phyloP scores from a whole-genome alignment of 345 rosid genomes.

The Alliaria petiolata region DNA sequence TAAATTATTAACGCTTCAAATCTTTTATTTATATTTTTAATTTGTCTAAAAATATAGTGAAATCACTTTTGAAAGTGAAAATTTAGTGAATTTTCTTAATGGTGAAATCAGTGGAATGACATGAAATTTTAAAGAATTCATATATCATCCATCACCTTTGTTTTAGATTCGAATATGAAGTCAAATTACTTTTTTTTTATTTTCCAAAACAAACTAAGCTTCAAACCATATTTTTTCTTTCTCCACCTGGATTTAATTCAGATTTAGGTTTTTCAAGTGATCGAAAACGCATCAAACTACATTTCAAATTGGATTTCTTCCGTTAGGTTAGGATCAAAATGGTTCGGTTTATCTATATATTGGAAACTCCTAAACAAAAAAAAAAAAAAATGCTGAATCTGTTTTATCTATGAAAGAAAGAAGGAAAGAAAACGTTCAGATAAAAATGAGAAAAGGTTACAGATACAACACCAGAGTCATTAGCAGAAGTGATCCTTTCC shows the following conservation, averaged over 20 bases:
- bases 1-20: too few relatives aligned
- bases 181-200: background rate
- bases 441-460: slow-evolving; percentile 15
- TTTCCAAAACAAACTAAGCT: background rate
- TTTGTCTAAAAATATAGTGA: too few relatives aligned
- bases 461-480: slow-evolving; percentile 14
- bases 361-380: background rate
- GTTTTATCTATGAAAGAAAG: background rate
- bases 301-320: background rate
- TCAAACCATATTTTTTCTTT: too few relatives aligned
- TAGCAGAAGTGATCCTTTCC: slow-evolving; percentile 6
- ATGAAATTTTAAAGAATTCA: too few relatives aligned
- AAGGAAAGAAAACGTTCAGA: background rate
- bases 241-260: too few relatives aligned
- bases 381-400: background rate
- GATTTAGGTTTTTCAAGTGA: too few relatives aligned
- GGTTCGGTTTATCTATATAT: slow-evolving; percentile 13
- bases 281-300: too few relatives aligned
- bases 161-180: background rate
- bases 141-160: too few relatives aligned
- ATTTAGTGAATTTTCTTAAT: too few relatives aligned
- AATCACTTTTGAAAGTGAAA: too few relatives aligned
- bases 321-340: background rate
- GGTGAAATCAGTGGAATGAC: too few relatives aligned
- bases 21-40: too few relatives aligned